Evolutionary conservation across 1,284 basidiomycete species (phyloP).

Genomic region (Pholiota adiposa): DNA sequence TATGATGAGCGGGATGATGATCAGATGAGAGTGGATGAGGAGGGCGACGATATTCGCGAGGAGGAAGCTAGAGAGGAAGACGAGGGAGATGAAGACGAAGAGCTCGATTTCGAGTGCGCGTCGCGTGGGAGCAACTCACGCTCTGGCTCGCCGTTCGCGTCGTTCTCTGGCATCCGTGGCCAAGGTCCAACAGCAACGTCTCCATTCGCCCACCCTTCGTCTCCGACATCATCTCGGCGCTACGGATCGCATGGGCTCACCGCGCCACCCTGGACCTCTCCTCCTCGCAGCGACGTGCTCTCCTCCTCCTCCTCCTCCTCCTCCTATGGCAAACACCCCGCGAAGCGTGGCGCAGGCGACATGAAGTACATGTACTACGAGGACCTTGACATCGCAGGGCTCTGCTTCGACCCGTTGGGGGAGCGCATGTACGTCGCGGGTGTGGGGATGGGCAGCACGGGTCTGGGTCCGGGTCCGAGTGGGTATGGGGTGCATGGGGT

Average conservation of each 20-base stretch:
- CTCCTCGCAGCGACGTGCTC: not conserved
- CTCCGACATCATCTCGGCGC: not conserved
- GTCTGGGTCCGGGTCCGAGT: not conserved
- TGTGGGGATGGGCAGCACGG: conserved; percentile 24
- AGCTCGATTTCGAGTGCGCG: conserved; percentile 7
- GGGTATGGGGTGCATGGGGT: not conserved
- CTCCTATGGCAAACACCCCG: not conserved
- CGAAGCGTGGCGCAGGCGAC: not conserved
- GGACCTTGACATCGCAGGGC: conserved; percentile 70
- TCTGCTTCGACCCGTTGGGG: conserved; percentile 76
- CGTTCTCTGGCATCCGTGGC: not conserved
- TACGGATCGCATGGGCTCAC: not conserved
- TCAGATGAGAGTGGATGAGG: conserved; percentile 20
- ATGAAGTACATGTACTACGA: conserved; percentile 30
- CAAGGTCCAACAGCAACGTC: not conserved
- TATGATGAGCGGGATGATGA: conserved; percentile 7
- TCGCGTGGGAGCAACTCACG: conserved; percentile 4
- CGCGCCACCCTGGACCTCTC: not conserved
- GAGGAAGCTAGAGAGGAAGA: not conserved
- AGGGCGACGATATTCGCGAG: conserved; percentile 6
- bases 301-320: not conserved
- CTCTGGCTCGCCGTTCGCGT: conserved; percentile 7
- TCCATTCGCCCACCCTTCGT: not conserved
- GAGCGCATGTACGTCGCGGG: conserved; percentile 71
- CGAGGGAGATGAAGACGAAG: conserved; percentile 12